phyloP scores from a whole-genome alignment of 176 grass and related monocot genomes.

The Musa itinerans region DNA sequence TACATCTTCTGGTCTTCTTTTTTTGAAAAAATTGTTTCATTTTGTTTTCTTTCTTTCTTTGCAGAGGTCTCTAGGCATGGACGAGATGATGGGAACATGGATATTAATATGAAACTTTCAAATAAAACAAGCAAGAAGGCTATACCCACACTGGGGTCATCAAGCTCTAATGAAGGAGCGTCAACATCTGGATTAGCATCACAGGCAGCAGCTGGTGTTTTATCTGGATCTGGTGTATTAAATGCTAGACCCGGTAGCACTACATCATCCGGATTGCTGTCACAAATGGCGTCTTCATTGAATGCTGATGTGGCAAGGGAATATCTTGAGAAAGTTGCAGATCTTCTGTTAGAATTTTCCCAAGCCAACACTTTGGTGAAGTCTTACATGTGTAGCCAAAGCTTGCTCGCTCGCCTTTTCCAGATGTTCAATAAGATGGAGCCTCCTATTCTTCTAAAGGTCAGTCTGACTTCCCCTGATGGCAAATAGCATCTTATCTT shows the following conservation, averaged over 20 bases:
- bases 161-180: constrained; percentile 65
- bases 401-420: constrained; percentile 76
- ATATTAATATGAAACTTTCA: constrained; percentile 50
- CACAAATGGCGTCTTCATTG: constrained; percentile 85
- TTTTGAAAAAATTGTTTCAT: neutral
- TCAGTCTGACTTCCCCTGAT: constrained; percentile 27
- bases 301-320: constrained; percentile 84
- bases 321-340: constrained; percentile 92
- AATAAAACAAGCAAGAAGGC: constrained; percentile 56
- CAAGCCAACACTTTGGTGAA: constrained; percentile 86
- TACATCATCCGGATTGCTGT: constrained; percentile 82
- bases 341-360: constrained; percentile 96
- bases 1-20: too few species aligned
- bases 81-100: constrained; percentile 67
- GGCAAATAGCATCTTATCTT: constrained; percentile 19
- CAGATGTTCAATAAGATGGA: constrained; percentile 99
- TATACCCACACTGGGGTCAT: constrained; percentile 27
- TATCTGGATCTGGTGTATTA: constrained; percentile 96
- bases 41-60: neutral
- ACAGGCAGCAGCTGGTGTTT: constrained; percentile 76
- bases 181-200: constrained; percentile 90
- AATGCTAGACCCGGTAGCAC: constrained; percentile 99
- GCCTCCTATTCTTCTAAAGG: constrained; percentile 87
- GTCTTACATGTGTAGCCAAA: constrained; percentile 71
- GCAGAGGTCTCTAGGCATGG: constrained; percentile 90